Evolutionary conservation across 2,329 filamentous ascomycete species (phyloP).

Genomic region (Trichoderma oligosporum): DNA sequence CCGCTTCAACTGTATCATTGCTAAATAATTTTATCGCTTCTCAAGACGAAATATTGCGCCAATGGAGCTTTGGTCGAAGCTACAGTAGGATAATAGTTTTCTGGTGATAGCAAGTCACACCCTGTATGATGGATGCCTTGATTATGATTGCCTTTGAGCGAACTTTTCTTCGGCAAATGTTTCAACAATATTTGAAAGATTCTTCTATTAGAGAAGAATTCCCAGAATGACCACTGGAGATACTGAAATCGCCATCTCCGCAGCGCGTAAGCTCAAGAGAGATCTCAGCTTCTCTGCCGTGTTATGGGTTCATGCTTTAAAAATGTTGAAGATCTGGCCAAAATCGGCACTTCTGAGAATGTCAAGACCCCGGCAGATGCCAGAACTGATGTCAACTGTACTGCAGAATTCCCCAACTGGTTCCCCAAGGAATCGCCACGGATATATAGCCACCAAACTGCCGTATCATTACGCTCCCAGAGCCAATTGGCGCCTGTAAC

Average conservation of each 20-base stretch:
- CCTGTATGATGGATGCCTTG: no score
- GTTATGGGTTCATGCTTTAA: slow-evolving; percentile 65
- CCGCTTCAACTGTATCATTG: slow-evolving; percentile 50
- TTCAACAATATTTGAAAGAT: no score
- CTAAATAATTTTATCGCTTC: slow-evolving; percentile 57
- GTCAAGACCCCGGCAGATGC: slow-evolving; percentile 64
- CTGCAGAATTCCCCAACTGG: slow-evolving; percentile 60
- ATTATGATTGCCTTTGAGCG: no score
- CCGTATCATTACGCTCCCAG: slow-evolving; percentile 38
- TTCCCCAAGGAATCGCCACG: slow-evolving; percentile 62
- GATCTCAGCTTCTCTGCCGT: slow-evolving; percentile 54
- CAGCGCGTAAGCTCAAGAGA: no score
- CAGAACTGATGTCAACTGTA: slow-evolving; percentile 54
- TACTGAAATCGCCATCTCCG: no score
- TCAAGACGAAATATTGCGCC: no score
- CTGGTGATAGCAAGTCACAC: no score
- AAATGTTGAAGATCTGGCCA: slow-evolving; percentile 63
- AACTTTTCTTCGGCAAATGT: no score
- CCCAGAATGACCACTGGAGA: no score
- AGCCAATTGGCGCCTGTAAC: slow-evolving; percentile 32
- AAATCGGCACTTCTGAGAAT: slow-evolving; percentile 67
- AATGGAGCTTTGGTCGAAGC: no score
- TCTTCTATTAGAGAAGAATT: no score
- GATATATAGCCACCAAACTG: slow-evolving; percentile 47
- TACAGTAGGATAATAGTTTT: no score